phyloP scores from a whole-genome alignment of 495 filamentous ascomycete species.

The Xylaria curta region DNA sequence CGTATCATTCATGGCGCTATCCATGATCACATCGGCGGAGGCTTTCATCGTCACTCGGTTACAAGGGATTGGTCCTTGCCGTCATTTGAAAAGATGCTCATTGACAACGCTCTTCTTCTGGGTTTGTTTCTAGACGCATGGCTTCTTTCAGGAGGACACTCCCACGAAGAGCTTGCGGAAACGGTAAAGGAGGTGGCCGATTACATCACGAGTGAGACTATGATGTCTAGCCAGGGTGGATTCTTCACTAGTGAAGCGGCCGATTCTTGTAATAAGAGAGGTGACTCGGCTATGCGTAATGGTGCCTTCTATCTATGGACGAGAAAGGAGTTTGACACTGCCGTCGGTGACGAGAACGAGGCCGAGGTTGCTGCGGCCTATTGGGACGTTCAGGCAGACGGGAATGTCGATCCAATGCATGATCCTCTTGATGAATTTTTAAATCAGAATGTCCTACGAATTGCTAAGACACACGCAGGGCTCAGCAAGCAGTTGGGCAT shows the following conservation, averaged over 20 bases:
- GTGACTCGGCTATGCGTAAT: slow-evolving; percentile 86
- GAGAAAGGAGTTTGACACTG: slow-evolving; percentile 79
- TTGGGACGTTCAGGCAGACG: slow-evolving; percentile 85
- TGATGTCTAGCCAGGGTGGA: slow-evolving; percentile 71
- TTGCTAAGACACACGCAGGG: slow-evolving; percentile 60
- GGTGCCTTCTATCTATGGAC: slow-evolving; percentile 98
- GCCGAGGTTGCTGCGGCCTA: slow-evolving; percentile 80
- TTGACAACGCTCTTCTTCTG: slow-evolving; percentile 90
- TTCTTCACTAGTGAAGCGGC: slow-evolving; percentile 93
- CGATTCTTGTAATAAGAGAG: slow-evolving; percentile 77
- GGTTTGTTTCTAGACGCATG: slow-evolving; percentile 89
- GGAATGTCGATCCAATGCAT: slow-evolving; percentile 83
- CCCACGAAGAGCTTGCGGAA: slow-evolving; percentile 68
- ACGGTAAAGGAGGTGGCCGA: slow-evolving; percentile 83
- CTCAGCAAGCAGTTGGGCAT: slow-evolving; percentile 82
- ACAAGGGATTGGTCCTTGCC: slow-evolving; percentile 91
- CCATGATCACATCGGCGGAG: slow-evolving; percentile 89
- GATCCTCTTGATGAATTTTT: slow-evolving; percentile 95
- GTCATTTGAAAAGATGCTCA: slow-evolving; percentile 98
- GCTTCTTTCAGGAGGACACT: slow-evolving; percentile 67
- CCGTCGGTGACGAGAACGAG: slow-evolving; percentile 67
- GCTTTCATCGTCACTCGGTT: slow-evolving; percentile 89
- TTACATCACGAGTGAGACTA: slow-evolving; percentile 75
- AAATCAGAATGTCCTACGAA: slow-evolving; percentile 70
- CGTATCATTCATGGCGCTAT: slow-evolving; percentile 87